Conservation (phyloP, 805 yeast genomes). For the Priceomyces melissophilus region DNA sequence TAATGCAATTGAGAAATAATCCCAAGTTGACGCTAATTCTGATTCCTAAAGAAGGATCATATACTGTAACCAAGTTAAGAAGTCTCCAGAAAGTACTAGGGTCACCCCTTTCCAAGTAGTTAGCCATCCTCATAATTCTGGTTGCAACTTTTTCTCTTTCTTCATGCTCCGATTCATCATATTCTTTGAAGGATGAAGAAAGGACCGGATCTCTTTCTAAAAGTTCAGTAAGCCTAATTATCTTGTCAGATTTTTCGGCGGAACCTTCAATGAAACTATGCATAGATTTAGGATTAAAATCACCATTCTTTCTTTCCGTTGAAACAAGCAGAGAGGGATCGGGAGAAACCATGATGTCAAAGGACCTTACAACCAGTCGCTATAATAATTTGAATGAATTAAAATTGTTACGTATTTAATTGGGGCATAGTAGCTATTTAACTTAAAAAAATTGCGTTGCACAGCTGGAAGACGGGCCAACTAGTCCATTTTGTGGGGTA, state of each 20-base stretch:
- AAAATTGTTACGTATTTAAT: no score
- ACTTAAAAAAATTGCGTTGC: no score
- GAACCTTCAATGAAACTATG: constrained; percentile 36
- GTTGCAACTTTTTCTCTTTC: constrained; percentile 30
- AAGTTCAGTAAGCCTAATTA: constrained; percentile 27
- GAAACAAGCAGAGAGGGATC: constrained; percentile 23
- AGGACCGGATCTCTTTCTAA: constrained; percentile 40
- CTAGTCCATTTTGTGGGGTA: constrained; percentile 2
- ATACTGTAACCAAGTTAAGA: constrained; percentile 33
- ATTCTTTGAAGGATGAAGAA: constrained; percentile 26
- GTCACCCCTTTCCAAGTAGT: constrained; percentile 33
- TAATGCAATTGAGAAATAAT: constrained; percentile 35
- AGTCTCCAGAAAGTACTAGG: constrained; percentile 30
- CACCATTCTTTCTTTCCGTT: constrained; percentile 21
- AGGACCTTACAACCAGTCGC: no score
- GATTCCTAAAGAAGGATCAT: constrained; percentile 37
- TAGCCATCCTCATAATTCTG: constrained; percentile 34
- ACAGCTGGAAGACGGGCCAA: no score
- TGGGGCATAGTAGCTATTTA: no score
- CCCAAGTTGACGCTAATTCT: constrained; percentile 39
- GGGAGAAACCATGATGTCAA: constrained; percentile 13
- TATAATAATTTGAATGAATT: no score
- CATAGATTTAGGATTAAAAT: constrained; percentile 29
- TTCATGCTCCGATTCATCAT: constrained; percentile 28
- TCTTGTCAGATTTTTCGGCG: constrained; percentile 25